phyloP scores from a whole-genome alignment of 139 green algal genomes.

The Picochlorum sp. region DNA sequence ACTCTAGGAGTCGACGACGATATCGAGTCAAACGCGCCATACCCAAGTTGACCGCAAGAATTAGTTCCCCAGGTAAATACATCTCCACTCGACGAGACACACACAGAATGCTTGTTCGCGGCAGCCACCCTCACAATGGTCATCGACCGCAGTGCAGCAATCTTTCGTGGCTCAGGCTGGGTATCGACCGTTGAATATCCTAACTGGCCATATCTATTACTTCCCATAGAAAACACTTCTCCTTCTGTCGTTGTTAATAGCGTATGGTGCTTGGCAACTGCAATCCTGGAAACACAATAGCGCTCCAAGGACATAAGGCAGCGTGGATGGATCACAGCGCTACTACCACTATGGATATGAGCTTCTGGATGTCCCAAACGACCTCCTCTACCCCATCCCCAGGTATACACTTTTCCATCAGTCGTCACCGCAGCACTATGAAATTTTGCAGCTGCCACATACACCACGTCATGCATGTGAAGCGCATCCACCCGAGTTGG shows the following conservation, averaged over 20 bases:
- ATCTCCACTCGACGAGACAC: slow-evolving; percentile 50
- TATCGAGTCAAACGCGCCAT: slow-evolving; percentile 63
- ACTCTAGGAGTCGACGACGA: slow-evolving; percentile 56
- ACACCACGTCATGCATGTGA: slow-evolving; percentile 27
- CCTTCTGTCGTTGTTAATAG: slow-evolving; percentile 57
- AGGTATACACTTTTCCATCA: slow-evolving; percentile 69
- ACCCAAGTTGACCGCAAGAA: slow-evolving; percentile 67
- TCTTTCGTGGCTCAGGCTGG: slow-evolving; percentile 58
- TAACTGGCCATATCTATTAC: slow-evolving; percentile 61
- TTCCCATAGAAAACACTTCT: slow-evolving; percentile 74
- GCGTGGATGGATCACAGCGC: slow-evolving; percentile 51
- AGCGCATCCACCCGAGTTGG: slow-evolving; percentile 58
- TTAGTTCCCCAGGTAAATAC: slow-evolving; percentile 81
- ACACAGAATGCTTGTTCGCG: slow-evolving; percentile 76
- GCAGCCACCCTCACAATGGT: slow-evolving; percentile 63
- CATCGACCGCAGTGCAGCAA: slow-evolving; percentile 30
- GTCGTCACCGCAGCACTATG: slow-evolving; percentile 66
- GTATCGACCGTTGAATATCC: slow-evolving; percentile 63
- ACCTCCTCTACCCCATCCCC: slow-evolving; percentile 79
- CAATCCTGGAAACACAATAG: slow-evolving; percentile 27
- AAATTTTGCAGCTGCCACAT: slow-evolving; percentile 73
- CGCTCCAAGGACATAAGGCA: slow-evolving; percentile 32
- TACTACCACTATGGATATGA: slow-evolving; percentile 67
- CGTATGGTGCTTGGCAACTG: slow-evolving; percentile 85
- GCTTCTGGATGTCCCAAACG: slow-evolving; percentile 77